phyloP scores from a whole-genome alignment of 2,329 filamentous ascomycete species.

The Botrytis medusae region DNA sequence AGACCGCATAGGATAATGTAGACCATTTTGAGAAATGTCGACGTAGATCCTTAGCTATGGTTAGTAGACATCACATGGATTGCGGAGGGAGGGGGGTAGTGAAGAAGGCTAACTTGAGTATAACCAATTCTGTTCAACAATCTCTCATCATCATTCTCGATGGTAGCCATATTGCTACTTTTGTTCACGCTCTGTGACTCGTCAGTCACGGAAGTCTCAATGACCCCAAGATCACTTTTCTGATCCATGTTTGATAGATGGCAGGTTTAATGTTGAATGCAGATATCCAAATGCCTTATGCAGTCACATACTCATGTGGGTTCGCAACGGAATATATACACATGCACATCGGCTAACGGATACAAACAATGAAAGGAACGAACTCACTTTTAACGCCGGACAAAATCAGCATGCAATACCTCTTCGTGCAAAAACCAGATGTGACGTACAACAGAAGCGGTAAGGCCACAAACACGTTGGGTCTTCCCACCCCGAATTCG shows the following conservation, averaged over 20 bases:
- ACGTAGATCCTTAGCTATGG: conserved; percentile 51
- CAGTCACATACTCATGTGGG: conserved; percentile 16
- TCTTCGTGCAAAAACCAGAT: not conserved
- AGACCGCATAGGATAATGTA: conserved; percentile 65
- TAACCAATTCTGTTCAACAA: conserved; percentile 62
- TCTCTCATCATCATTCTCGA: conserved; percentile 58
- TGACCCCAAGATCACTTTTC: not conserved
- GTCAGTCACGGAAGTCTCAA: conserved; percentile 5
- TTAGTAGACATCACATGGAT: not conserved
- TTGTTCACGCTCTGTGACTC: not conserved
- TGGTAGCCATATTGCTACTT: conserved; percentile 46
- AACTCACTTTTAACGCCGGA: not conserved
- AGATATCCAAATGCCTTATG: not conserved
- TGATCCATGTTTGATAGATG: conserved; percentile 11
- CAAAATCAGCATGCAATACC: not conserved
- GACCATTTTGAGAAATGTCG: conserved; percentile 67
- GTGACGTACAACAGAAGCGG: conserved; percentile 6
- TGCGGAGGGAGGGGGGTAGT: not conserved
- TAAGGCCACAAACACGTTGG: not conserved
- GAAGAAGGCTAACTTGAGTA: conserved; percentile 50
- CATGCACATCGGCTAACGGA: not conserved
- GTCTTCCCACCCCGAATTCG: not conserved
- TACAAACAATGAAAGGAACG: not conserved
- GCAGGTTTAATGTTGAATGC: not conserved
- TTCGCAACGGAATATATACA: not conserved